Evolutionary conservation across 495 filamentous ascomycete genomes (phyloP), one percentile per base, ranked within the genome.

Genomic region (Penicillium soppii): DNA sequence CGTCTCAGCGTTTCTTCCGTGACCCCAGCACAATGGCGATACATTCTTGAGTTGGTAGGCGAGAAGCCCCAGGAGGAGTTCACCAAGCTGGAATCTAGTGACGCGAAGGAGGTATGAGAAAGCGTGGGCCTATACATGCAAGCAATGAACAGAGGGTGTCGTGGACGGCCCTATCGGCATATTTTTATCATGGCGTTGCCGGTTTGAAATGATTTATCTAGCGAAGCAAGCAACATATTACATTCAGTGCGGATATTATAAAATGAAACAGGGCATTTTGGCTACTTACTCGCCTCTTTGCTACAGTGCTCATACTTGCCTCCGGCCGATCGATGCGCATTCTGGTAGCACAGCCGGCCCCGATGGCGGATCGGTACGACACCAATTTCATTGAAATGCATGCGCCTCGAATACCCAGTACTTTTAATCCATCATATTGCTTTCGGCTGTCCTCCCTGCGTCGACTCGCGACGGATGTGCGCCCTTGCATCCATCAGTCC

Each of bases 1-100:
- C 77, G 94, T 33, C 68, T 97, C 21, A 97, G 92, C 66, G 91
- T 98, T 19, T 89, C 86, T 33, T 83, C 81, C 33, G 90, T 98
- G 12, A 79, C 74, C 5, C 70, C 73, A 22, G 72, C 68, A 1
- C 87, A 97, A 67, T 98, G 92, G 89, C 74, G 88, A 19, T 92
- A 87, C 62, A 82, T 98, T 50, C 75, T 86, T 58, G 69, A 71
- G 5, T 52, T 83, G 33, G 68, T 58, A 7, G 64, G 61, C 17
- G 60, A 64, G 42, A 52, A 61, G 16, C 53, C 57, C 4, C 27
- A 58, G 19, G 37, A 47, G 33, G 51, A 53, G 37, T 30, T 51
- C 44, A 36, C 48, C 13, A 50, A 58, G 27, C 51, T 59, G 17
- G 56, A 43, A 12, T 50, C 30, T 12, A 43, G 41, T 21, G 49